Percentiles rank a stretch among this genome's conserved stretches.
phyloP scores from a whole-genome alignment of 371 early-diverging fungal genomes.

The Basidiobolus meristosporus region DNA sequence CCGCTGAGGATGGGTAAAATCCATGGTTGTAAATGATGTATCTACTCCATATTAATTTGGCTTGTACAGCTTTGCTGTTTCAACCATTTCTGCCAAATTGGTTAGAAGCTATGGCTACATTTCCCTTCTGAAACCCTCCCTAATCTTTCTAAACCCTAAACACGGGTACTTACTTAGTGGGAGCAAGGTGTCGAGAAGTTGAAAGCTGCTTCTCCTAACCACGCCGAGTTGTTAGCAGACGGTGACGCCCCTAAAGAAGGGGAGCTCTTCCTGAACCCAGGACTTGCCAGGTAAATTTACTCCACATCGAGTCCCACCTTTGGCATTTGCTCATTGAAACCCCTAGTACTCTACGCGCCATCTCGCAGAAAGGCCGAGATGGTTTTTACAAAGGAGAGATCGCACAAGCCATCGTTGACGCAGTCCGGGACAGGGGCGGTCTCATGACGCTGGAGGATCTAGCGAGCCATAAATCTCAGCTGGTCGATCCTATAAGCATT shows the following conservation, averaged over 20 bases:
- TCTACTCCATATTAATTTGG: slow-evolving; percentile 5
- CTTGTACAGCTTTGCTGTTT: slow-evolving; percentile 16
- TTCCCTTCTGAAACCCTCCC: background rate
- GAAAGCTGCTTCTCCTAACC: slow-evolving; percentile 18
- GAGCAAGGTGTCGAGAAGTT: slow-evolving; percentile 17
- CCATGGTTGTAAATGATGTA: slow-evolving; percentile 3
- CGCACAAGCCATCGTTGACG: slow-evolving; percentile 48
- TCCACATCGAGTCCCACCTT: background rate
- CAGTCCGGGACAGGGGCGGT: slow-evolving; percentile 42
- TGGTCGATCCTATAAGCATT: slow-evolving; percentile 37
- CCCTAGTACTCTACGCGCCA: slow-evolving; percentile 27
- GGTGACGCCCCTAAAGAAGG: slow-evolving; percentile 40
- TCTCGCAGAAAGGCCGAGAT: slow-evolving; percentile 39
- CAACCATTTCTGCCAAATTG: slow-evolving; percentile 5
- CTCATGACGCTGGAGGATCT: slow-evolving; percentile 53
- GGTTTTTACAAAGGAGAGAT: slow-evolving; percentile 69
- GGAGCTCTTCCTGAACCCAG: slow-evolving; percentile 36
- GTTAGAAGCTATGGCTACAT: slow-evolving; percentile 6
- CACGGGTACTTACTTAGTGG: slow-evolving; percentile 22
- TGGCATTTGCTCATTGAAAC: background rate
- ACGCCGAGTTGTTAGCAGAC: slow-evolving; percentile 29
- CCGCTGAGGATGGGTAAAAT: slow-evolving; percentile 47
- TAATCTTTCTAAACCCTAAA: background rate
- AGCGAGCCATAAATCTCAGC: slow-evolving; percentile 26
- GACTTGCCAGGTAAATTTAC: slow-evolving; percentile 28